Percentiles rank a stretch among this genome's conserved stretches.
Evolutionary conservation across 176 grass and related monocot genomes (phyloP).

Genomic region (Oryza punctata): DNA sequence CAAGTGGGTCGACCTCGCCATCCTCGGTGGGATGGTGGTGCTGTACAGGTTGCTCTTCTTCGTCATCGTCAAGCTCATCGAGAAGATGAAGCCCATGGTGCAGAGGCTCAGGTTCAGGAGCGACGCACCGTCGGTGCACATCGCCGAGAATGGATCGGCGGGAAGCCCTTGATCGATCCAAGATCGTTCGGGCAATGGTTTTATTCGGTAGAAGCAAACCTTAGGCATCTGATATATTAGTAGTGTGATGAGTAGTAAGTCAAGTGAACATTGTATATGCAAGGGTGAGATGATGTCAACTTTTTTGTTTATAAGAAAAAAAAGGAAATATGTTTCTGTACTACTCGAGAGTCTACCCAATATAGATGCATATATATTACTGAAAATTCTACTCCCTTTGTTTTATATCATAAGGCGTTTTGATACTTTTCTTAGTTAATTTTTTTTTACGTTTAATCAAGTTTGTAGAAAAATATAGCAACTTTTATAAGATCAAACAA

Average conservation of each 20-base stretch:
- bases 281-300: background rate
- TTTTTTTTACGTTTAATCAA: too few species aligned
- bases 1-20: constrained; percentile 80
- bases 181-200: background rate
- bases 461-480: too few species aligned
- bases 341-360: background rate
- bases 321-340: background rate
- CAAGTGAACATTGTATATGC: background rate
- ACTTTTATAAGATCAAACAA: too few species aligned
- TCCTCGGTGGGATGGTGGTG: constrained; percentile 70
- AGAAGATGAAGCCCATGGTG: constrained; percentile 74
- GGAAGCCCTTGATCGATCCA: constrained; percentile 28
- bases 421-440: too few species aligned
- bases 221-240: background rate
- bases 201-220: background rate
- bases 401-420: too few species aligned
- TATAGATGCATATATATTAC: background rate
- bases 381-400: background rate
- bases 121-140: constrained; percentile 22
- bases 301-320: background rate
- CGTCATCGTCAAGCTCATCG: constrained; percentile 59
- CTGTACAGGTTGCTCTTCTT: constrained; percentile 74
- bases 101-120: constrained; percentile 50
- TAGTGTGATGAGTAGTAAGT: background rate
- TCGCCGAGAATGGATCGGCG: background rate